These are phyloP conservation scores for Cryptococcus sp. DNA, from an alignment of 1,284 basidiomycete species.

Conservation along the genomic window DNA sequence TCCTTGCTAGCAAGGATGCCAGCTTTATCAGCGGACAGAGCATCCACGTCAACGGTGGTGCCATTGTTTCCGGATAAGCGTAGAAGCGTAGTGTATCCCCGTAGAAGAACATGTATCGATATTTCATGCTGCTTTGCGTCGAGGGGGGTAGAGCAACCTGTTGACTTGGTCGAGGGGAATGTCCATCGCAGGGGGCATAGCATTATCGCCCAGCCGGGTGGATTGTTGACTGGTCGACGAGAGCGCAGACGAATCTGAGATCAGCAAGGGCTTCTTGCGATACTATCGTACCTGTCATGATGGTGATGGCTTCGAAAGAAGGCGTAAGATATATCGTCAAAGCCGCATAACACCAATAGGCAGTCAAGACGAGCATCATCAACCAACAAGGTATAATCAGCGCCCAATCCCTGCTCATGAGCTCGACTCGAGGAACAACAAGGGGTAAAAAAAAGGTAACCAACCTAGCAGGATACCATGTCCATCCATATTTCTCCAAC, in stretches of 20 bases:
- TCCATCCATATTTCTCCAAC: constrained; percentile 61
- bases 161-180: constrained; percentile 76
- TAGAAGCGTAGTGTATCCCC: neutral
- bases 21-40: constrained; percentile 42
- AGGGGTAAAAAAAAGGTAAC: constrained; percentile 20
- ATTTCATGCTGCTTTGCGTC: neutral
- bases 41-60: constrained; percentile 46
- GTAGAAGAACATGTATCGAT: neutral
- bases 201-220: constrained; percentile 36
- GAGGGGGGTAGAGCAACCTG: constrained; percentile 55
- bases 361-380: constrained; percentile 63
- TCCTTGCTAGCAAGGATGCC: constrained; percentile 41
- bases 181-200: constrained; percentile 65
- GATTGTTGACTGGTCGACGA: neutral
- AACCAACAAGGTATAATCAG: constrained; percentile 75
- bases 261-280: too few relatives aligned
- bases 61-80: constrained; percentile 27
- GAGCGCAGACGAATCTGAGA: neutral
- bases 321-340: constrained; percentile 68
- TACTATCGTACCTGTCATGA: constrained; percentile 65
- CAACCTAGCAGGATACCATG: constrained; percentile 83
- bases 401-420: constrained; percentile 70
- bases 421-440: neutral
- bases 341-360: constrained; percentile 71
- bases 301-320: constrained; percentile 57